phyloP scores from a whole-genome alignment of 768 basidiomycete genomes.

The Pleurotus cornucopiae region DNA sequence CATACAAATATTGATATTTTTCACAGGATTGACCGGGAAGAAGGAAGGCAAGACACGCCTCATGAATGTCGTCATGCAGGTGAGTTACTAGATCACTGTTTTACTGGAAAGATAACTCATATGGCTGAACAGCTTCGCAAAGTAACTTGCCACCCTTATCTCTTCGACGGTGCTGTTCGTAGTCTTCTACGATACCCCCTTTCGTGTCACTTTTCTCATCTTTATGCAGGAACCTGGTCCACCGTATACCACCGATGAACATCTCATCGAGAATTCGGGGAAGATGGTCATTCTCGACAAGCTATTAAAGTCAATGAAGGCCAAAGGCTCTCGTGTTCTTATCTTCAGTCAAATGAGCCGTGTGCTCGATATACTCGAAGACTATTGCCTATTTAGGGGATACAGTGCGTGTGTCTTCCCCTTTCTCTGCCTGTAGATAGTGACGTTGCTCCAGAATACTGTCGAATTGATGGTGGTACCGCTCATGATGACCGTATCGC shows the following conservation, averaged over 20 bases:
- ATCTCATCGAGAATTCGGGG: constrained; percentile 88
- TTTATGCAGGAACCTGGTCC: constrained; percentile 83
- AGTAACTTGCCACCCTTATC: constrained; percentile 88
- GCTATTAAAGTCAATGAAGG: constrained; percentile 81
- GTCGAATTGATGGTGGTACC: constrained; percentile 93
- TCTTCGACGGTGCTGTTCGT: constrained; percentile 86
- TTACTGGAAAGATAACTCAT: neutral
- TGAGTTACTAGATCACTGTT: constrained; percentile 22
- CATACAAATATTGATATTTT: neutral
- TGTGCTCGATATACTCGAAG: constrained; percentile 96
- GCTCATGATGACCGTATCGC: constrained; percentile 94
- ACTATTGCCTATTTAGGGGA: constrained; percentile 88
- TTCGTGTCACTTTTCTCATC: neutral
- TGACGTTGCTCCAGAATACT: constrained; percentile 62
- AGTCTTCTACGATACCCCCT: neutral
- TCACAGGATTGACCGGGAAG: constrained; percentile 81
- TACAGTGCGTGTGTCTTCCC: constrained; percentile 60
- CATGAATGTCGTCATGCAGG: constrained; percentile 99
- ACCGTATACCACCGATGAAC: constrained; percentile 97
- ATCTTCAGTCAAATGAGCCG: constrained; percentile 99
- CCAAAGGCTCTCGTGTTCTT: constrained; percentile 81
- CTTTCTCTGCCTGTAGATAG: no score
- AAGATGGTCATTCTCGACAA: constrained; percentile 99
- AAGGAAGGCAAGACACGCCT: constrained; percentile 97
- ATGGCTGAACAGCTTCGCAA: constrained; percentile 54